Base-by-base conservation (phyloP, 2,329 filamentous ascomycete genomes). In the Fusarium equiseti region DNA sequence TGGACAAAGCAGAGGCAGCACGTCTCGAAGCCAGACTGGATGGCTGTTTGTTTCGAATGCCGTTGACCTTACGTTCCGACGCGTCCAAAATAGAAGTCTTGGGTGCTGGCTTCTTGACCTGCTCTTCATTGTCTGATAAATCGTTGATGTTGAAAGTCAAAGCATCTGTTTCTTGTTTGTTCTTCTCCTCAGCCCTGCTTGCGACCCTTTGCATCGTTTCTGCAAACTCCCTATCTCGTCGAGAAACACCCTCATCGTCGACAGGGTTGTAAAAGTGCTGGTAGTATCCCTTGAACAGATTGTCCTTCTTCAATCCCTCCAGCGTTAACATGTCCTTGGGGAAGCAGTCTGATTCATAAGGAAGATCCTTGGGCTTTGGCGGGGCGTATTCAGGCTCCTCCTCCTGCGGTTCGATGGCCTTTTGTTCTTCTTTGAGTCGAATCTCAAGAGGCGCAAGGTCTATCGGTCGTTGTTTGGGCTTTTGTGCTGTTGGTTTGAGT, bases 381-480 rank as follows among this genome's bases (percentile, higher is more conserved):
- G 95, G 94, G 78, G 94, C 94, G 79, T 97, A 97, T 83, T 98
- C 96, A 65, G 95, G 89, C 58, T 98, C 95, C 27, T 90, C 89
- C 27, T 87, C 83, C 16, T 82, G 73, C 32, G 42, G 35, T 31
- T 45, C 53, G 83, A 54, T 13, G n/a, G 44, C 85, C 29, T 77
- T 79, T 42, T 82, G 80, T 54, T 90, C 87, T 7, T 85, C 84
- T 59, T 90, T 89, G 42, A 90, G 83, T 53, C 90, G 87, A 48
- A 94, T 81, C 77, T 91, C 91, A 68, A 90, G 83, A 11, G 83
- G 78, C 26, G 86, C 84, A n/a, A 79, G 75, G 49, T 86, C 83
- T 63, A 84, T 83, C 22, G 87, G 83, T 51, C 86, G 85, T 51
- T 87, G 86, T 77, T 87, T 91, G 4, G 86, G 83, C 68, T 86